Evolutionary conservation across 2,329 filamentous ascomycete species (phyloP).

Genomic region (Mycocentrospora acerina): DNA sequence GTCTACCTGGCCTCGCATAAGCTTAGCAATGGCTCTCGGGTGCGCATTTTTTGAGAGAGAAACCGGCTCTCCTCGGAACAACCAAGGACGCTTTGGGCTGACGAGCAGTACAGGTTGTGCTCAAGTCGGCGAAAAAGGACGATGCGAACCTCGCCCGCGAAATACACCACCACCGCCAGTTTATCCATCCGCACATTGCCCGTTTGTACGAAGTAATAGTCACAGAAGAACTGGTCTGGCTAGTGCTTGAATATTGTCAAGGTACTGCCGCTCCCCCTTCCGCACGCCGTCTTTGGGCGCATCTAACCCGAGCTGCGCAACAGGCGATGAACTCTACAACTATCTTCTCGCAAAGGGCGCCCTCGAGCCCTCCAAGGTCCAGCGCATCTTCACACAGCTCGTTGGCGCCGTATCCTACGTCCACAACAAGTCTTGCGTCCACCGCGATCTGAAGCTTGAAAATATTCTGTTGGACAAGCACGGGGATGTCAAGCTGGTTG

Average conservation of each 20-base stretch:
- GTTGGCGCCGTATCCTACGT: slow-evolving; percentile 95
- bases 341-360: slow-evolving; percentile 87
- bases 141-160: slow-evolving; percentile 95
- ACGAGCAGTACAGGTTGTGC: slow-evolving; percentile 74
- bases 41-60: too few species aligned
- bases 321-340: slow-evolving; percentile 96
- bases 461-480: slow-evolving; percentile 95
- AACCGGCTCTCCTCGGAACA: too few species aligned
- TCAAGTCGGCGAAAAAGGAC: slow-evolving; percentile 96
- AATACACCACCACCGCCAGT: slow-evolving; percentile 98
- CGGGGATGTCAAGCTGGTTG: slow-evolving; percentile 95
- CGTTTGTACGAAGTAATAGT: slow-evolving; percentile 97
- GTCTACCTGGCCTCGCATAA: slow-evolving; percentile 96
- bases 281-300: background rate
- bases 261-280: slow-evolving; percentile 54
- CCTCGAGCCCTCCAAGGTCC: slow-evolving; percentile 80
- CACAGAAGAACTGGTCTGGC: slow-evolving; percentile 91
- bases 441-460: slow-evolving; percentile 94
- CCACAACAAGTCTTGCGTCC: slow-evolving; percentile 91
- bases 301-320: slow-evolving; percentile 10
- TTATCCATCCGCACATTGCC: slow-evolving; percentile 95
- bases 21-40: slow-evolving; percentile 97
- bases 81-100: too few species aligned
- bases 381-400: slow-evolving; percentile 93
- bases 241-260: slow-evolving; percentile 94